These are phyloP conservation scores for Astragalus glycyphyllos DNA, from an alignment of 306 rosid genomes.

Conservation along the genomic window DNA sequence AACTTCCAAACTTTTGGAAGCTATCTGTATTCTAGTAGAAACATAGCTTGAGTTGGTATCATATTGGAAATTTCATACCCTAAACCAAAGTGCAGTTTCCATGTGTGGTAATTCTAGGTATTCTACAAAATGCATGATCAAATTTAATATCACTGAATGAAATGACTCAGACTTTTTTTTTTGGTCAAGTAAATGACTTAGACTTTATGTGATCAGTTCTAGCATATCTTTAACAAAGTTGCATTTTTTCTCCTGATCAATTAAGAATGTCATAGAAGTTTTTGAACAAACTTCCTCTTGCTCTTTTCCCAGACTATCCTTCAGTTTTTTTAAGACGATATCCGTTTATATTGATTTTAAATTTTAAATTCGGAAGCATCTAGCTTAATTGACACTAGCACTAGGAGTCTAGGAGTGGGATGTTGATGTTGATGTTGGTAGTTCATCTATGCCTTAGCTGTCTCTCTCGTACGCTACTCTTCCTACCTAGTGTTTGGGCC, in stretches of 20 bases:
- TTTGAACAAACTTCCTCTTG: not conserved
- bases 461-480: not conserved
- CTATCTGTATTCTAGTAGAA: conserved; percentile 31
- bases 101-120: not conserved
- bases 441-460: not conserved
- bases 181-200: no score
- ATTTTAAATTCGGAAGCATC: conserved; percentile 12
- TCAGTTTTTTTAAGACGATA: not conserved
- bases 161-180: not conserved
- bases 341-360: not conserved
- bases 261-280: conserved; percentile 2
- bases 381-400: not conserved
- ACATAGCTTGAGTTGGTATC: conserved; percentile 29
- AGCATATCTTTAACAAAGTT: not conserved
- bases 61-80: conserved; percentile 13
- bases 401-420: conserved; percentile 1
- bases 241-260: not conserved
- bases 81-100: conserved; percentile 28
- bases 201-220: conserved; percentile 9
- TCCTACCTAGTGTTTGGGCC: not conserved
- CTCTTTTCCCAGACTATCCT: not conserved
- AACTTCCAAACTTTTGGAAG: conserved; percentile 25
- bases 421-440: not conserved
- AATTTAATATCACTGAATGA: conserved; percentile 19
- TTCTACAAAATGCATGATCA: conserved; percentile 21